These are phyloP conservation scores for Pseudophaeomoniella oleicola DNA, from an alignment of 2,329 filamentous ascomycete genomes.

Conservation along the genomic window DNA sequence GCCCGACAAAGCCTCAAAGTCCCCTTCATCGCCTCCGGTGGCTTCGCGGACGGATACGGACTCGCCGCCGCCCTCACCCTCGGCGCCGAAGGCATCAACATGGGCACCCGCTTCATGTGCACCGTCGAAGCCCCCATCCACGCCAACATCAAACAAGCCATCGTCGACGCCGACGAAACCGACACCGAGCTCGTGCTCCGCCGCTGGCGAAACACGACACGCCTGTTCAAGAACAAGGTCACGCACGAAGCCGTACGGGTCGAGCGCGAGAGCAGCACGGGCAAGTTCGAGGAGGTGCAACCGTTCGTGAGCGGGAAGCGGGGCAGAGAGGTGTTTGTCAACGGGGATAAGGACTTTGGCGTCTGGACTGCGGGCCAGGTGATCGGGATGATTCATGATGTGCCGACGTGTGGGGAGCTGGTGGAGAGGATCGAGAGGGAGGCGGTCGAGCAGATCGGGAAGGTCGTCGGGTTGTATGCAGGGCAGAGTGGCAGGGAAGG, in stretches of 20 bases:
- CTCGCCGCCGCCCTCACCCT: slow-evolving; percentile 80
- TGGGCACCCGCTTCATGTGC: slow-evolving; percentile 97
- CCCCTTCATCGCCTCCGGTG: slow-evolving; percentile 90
- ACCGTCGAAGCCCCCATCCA: slow-evolving; percentile 89
- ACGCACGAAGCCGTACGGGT: slow-evolving; percentile 65
- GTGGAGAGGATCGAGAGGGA: slow-evolving; percentile 63
- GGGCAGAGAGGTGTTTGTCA: slow-evolving; percentile 79
- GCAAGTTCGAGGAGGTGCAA: slow-evolving; percentile 80
- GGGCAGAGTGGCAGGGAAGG: slow-evolving; percentile 10
- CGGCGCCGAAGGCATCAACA: slow-evolving; percentile 90
- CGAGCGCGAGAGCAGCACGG: slow-evolving; percentile 67
- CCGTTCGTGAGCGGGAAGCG: slow-evolving; percentile 80
- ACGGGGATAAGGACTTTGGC: slow-evolving; percentile 79
- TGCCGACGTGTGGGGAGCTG: slow-evolving; percentile 43
- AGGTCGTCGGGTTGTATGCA: slow-evolving; percentile 42
- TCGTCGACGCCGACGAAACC: slow-evolving; percentile 75
- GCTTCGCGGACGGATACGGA: slow-evolving; percentile 88
- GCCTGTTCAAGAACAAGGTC: slow-evolving; percentile 84
- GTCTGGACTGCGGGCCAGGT: slow-evolving; percentile 97
- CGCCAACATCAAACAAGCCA: slow-evolving; percentile 81
- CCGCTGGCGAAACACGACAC: slow-evolving; percentile 82
- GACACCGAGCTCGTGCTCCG: slow-evolving; percentile 81
- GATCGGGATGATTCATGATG: slow-evolving; percentile 71
- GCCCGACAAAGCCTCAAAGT: slow-evolving; percentile 72
- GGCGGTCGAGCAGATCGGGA: slow-evolving; percentile 50